Base-by-base conservation (phyloP, 768 basidiomycete genomes). In the Leucogyrophana mollusca region DNA sequence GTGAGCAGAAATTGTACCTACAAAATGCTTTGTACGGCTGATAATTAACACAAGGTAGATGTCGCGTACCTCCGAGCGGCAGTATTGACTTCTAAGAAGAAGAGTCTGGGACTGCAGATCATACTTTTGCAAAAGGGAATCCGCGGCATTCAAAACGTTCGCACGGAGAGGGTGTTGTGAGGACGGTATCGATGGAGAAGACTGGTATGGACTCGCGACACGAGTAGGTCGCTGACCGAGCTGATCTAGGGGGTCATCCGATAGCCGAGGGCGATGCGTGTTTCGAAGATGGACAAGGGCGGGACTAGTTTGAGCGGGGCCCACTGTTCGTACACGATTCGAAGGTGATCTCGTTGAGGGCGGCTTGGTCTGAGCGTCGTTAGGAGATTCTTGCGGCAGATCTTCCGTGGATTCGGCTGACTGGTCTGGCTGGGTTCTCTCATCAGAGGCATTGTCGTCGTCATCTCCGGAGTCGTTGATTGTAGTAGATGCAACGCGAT, bases 1-100 rank as follows among this genome's bases (percentile, higher is more conserved):
- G 83, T 78, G 39, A 94, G 78, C 43, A 97, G 65, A 66, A 97
- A 96, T 70, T 87, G 81, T 40, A 94, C 79, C 86, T 94, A 57
- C 45, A 46, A 53, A 45, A 56, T 45, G 9, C 38, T 32, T 13
- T 55, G 27, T 45, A 53, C 36, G 49, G 36, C 38, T n/a, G 40
- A 45, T 21, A 6, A 45, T 47, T 30, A 13, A 13, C 27, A 30
- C 6, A 13, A 30, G 6, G 13, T 30, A 30, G 13, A 30, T n/a
- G 16, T 25, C 30, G 69, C 80, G 47, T 59, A 86, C 92, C 83
- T 86, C 89, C 8, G 89, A 88, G 30, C 89, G 81, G 67, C 85
- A 93, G 65, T 90, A 95, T 60, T 97, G 90, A 41, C 85, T 83
- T 42, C 90, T 76, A 11, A 96, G 70, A 23, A 95, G 76, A 52